Conservation (phyloP, 257 asterid species). For the Agastache rugosa region DNA sequence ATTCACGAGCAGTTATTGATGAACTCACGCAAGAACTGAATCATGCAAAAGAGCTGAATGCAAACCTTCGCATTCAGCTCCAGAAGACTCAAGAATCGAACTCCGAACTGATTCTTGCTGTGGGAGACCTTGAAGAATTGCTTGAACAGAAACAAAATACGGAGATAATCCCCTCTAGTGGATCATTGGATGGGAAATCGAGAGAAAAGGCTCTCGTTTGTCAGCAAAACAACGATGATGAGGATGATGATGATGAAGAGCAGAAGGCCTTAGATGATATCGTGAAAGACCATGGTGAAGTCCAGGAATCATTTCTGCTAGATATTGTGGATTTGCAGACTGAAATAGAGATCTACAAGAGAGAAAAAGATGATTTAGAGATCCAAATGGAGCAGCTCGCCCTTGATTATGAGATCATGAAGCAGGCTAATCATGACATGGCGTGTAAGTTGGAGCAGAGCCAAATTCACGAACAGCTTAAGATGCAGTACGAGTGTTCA, state of each 20-base stretch:
- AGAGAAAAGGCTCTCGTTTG: slow-evolving; percentile 33
- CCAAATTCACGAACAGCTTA: slow-evolving; percentile 78
- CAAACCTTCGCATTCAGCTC: slow-evolving; percentile 81
- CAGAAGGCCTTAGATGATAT: slow-evolving; percentile 82
- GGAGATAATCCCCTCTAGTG: slow-evolving; percentile 45
- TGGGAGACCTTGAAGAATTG: slow-evolving; percentile 84
- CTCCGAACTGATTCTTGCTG: slow-evolving; percentile 90
- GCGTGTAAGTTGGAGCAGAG: slow-evolving; percentile 76
- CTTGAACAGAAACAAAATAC: slow-evolving; percentile 63
- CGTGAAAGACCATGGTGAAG: slow-evolving; percentile 68
- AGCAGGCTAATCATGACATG: slow-evolving; percentile 87
- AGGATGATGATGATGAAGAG: slow-evolving; percentile 74
- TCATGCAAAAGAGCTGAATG: slow-evolving; percentile 69
- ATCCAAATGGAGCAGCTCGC: slow-evolving; percentile 97
- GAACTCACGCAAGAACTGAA: slow-evolving; percentile 82
- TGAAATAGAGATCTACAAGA: slow-evolving; percentile 69
- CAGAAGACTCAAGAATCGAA: slow-evolving; percentile 91
- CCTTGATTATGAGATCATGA: slow-evolving; percentile 89
- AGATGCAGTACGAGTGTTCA: slow-evolving; percentile 82
- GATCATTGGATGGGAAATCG: slow-evolving; percentile 35
- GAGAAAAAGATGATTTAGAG: slow-evolving; percentile 86
- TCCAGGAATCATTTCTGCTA: slow-evolving; percentile 51
- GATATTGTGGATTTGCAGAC: slow-evolving; percentile 70
- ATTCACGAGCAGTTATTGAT: slow-evolving; percentile 57
- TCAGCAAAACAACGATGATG: slow-evolving; percentile 43